Conservation (phyloP, 2,329 filamentous ascomycete species). For the Ascochyta koolunga region DNA sequence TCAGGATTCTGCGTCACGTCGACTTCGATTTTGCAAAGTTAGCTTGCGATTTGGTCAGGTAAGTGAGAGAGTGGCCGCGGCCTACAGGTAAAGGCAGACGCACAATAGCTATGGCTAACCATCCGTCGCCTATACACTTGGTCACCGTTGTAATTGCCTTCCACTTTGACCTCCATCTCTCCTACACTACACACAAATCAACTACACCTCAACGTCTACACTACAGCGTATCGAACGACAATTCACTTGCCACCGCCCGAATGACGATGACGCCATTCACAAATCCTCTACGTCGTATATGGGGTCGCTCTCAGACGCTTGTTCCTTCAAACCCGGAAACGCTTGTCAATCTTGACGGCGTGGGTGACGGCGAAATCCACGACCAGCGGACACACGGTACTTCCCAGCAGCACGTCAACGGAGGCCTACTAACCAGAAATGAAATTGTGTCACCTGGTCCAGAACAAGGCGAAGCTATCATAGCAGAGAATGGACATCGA, state of each 20-base stretch:
- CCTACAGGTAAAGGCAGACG: slow-evolving; percentile 10
- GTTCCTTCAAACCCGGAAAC: not conserved
- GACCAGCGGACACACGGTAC: not conserved
- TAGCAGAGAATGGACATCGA: not conserved
- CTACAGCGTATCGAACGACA: not conserved
- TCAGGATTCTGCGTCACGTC: not conserved
- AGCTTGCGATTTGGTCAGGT: not conserved
- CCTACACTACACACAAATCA: not conserved
- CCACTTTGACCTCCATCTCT: no score
- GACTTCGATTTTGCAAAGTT: not conserved
- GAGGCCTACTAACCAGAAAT: not conserved
- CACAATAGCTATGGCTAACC: not conserved
- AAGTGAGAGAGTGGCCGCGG: slow-evolving; percentile 9
- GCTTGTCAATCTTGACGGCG: slow-evolving; percentile 1
- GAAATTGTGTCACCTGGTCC: not conserved
- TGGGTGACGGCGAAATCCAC: not conserved
- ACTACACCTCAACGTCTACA: not conserved
- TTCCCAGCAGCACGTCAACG: not conserved
- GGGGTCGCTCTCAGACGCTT: not conserved
- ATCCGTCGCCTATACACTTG: not conserved
- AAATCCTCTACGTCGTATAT: not conserved
- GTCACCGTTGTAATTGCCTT: not conserved
- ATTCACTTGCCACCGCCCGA: not conserved
- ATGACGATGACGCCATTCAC: not conserved
- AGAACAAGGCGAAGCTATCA: not conserved